Evolutionary conservation across 2,329 filamentous ascomycete species (phyloP).

Genomic region (Zasmidium angulare): DNA sequence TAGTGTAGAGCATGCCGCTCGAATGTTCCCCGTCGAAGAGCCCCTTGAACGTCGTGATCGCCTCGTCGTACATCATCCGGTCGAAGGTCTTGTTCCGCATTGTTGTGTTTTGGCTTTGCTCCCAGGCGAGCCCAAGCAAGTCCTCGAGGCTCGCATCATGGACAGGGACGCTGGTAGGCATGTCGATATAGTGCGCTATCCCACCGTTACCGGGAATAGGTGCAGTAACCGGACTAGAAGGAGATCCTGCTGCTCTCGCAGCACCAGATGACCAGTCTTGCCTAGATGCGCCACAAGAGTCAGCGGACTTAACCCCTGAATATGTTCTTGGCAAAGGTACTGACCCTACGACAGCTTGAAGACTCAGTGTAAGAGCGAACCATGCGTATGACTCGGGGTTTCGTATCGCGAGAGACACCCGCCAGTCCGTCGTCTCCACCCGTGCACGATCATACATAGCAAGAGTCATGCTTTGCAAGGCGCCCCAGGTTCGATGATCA

Average conservation of each 20-base stretch:
- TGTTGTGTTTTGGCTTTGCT: not conserved
- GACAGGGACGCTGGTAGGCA: not conserved
- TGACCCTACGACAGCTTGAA: not conserved
- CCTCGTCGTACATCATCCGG: not conserved
- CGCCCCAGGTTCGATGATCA: not conserved
- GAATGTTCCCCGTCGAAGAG: no score
- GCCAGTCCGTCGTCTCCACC: not conserved
- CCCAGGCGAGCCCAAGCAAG: no score
- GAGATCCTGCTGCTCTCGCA: not conserved
- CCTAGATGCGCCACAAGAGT: not conserved
- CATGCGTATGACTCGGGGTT: not conserved
- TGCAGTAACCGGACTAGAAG: not conserved
- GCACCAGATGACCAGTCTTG: not conserved
- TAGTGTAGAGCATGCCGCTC: no score
- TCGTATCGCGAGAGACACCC: not conserved
- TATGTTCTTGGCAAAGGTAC: not conserved
- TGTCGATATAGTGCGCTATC: not conserved
- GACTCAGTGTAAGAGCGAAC: not conserved
- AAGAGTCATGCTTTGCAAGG: not conserved
- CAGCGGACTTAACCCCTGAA: not conserved
- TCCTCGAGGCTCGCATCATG: no score
- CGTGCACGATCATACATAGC: not conserved
- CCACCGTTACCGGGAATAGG: not conserved
- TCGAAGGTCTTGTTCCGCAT: not conserved
- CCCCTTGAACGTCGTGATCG: no score